Percentiles rank a stretch among this genome's conserved stretches.
phyloP scores from a whole-genome alignment of 352 stramenopile species.

The Phytophthora cactorum region DNA sequence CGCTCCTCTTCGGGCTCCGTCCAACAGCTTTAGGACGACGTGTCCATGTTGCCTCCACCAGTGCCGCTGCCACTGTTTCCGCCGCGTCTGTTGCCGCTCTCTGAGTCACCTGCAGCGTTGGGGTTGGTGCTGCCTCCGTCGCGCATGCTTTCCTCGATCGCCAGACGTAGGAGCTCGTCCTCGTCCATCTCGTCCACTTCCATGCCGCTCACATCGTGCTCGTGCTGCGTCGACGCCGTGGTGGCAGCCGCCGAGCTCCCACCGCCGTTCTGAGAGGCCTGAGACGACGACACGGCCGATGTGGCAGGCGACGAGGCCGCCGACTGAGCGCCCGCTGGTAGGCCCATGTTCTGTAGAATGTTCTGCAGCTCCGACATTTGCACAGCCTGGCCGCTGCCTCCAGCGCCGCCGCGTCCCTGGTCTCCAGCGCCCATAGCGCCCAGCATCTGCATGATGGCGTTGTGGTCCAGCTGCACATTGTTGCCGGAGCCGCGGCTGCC shows the following conservation, averaged over 20 bases:
- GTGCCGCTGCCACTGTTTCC: conserved; percentile 34
- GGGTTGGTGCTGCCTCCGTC: conserved; percentile 58
- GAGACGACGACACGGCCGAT: conserved; percentile 78
- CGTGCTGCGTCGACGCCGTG: conserved; percentile 73
- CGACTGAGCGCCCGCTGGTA: conserved; percentile 70
- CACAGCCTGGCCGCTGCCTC: conserved; percentile 55
- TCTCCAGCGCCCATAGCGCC: conserved; percentile 82
- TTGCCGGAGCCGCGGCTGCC: conserved; percentile 38
- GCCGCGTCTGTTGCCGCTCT: conserved; percentile 35
- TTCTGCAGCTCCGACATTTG: conserved; percentile 90
- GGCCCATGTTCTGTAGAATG: conserved; percentile 89
- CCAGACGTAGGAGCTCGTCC: conserved; percentile 83
- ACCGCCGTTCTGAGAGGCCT: conserved; percentile 71
- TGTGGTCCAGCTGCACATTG: conserved; percentile 89
- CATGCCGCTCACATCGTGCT: conserved; percentile 81
- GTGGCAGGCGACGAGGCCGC: conserved; percentile 74
- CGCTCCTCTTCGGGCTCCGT: conserved; percentile 2
- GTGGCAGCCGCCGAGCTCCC: conserved; percentile 73
- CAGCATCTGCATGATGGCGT: conserved; percentile 93
- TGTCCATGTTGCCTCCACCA: conserved; percentile 50
- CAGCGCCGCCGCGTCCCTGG: conserved; percentile 50
- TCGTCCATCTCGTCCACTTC: conserved; percentile 90
- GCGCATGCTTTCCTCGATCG: conserved; percentile 90
- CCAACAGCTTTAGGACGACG: conserved; percentile 47
- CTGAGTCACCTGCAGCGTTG: conserved; percentile 44